phyloP scores from a whole-genome alignment of 345 rosid species.

The Chamaenerion angustifolium region DNA sequence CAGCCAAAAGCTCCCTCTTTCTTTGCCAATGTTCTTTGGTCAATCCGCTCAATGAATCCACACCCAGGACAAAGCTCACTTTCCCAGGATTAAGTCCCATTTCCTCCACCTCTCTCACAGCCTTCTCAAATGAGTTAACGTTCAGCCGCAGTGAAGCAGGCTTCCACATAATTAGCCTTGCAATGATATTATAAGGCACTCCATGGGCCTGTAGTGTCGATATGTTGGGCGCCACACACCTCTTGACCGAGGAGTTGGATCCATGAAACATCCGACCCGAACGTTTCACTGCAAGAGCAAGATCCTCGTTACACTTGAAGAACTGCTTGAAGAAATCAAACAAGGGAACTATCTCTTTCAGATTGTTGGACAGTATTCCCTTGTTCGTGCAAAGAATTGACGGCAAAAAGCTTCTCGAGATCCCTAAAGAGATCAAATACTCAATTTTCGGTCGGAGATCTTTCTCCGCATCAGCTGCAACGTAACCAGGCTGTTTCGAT shows the following conservation, averaged over 20 bases:
- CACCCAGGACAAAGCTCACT: constrained; percentile 7
- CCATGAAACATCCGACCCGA: not conserved
- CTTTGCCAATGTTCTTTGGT: constrained; percentile 8
- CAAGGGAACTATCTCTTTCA: constrained; percentile 10
- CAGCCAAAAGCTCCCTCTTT: constrained; percentile 12
- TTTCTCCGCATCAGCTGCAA: constrained; percentile 8
- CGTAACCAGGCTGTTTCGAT: constrained; percentile 6
- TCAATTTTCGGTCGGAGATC: constrained; percentile 21
- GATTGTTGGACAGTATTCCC: constrained; percentile 6
- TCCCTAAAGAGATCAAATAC: constrained; percentile 14
- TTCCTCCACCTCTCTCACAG: constrained; percentile 6
- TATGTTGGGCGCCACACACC: constrained; percentile 11
- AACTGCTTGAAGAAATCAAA: constrained; percentile 11
- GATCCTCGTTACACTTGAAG: constrained; percentile 14
- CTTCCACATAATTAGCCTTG: not conserved
- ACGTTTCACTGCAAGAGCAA: constrained; percentile 4
- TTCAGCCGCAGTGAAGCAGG: not conserved
- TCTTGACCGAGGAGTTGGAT: not conserved
- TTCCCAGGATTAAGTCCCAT: constrained; percentile 14
- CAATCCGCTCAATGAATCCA: constrained; percentile 2
- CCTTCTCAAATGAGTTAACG: constrained; percentile 8
- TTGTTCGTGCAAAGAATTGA: constrained; percentile 5
- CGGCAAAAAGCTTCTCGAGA: constrained; percentile 6
- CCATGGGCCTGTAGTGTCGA: constrained; percentile 10
- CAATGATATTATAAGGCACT: constrained; percentile 12